Percentiles rank a stretch among this genome's conserved stretches.
Evolutionary conservation across 805 yeast genomes (phyloP).

Genomic region (Candida lessepsii): DNA sequence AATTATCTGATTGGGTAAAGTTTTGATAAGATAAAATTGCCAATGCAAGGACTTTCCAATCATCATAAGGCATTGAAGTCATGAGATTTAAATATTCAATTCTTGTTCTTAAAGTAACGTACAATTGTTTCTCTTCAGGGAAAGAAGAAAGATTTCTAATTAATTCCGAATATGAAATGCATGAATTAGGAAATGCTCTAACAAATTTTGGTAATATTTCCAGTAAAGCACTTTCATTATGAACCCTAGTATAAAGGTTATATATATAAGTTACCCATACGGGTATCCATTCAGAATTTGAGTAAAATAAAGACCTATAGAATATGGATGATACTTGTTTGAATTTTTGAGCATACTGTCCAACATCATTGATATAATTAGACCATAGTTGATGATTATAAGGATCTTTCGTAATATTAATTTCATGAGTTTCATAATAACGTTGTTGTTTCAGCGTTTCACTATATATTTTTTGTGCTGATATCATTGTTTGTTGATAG

Average conservation of each 20-base stretch:
- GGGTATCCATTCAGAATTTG: conserved; percentile 16
- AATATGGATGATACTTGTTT: conserved; percentile 23
- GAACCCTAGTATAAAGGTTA: conserved; percentile 22
- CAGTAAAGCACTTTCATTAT: conserved; percentile 11
- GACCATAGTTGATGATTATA: conserved; percentile 26
- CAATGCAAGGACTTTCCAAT: conserved; percentile 34
- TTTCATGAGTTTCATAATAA: conserved; percentile 38
- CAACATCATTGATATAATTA: conserved; percentile 29
- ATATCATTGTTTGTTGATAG: conserved; percentile 37
- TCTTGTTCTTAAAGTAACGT: conserved; percentile 14
- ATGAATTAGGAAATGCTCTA: conserved; percentile 22
- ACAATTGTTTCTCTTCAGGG: conserved; percentile 13
- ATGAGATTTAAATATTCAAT: conserved; percentile 17
- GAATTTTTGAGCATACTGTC: conserved; percentile 18
- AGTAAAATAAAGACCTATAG: conserved; percentile 26
- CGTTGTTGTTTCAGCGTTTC: conserved; percentile 26
- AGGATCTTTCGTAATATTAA: conserved; percentile 18
- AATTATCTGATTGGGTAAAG: conserved; percentile 2
- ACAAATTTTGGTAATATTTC: conserved; percentile 21
- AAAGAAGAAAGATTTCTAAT: conserved; percentile 16
- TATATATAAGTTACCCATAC: conserved; percentile 32
- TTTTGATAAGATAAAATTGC: conserved; percentile 21
- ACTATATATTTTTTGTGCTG: conserved; percentile 31
- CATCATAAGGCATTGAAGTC: conserved; percentile 20
- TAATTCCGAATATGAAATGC: conserved; percentile 27